phyloP scores from a whole-genome alignment of 73 alveolate species.

The Durusdinium trenchii region DNA sequence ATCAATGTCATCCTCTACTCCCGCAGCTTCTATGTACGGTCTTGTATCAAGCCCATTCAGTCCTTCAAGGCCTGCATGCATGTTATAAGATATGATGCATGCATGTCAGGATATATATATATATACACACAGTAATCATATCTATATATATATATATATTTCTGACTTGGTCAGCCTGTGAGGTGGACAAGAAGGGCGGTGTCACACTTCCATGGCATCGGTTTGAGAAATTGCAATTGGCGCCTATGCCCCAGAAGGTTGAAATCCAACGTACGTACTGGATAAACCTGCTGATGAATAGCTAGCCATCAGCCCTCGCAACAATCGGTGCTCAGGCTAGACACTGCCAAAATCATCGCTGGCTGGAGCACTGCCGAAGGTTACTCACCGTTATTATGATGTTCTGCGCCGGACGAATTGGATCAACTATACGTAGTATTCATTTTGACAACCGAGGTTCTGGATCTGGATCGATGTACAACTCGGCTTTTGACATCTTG shows the following conservation, averaged over 20 bases:
- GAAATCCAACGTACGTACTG: background rate
- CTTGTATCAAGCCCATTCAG: background rate
- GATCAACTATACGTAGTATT: background rate
- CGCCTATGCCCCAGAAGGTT: background rate
- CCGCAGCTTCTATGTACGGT: background rate
- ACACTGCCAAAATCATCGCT: background rate
- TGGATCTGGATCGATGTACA: too few species aligned
- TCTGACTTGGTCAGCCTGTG: background rate
- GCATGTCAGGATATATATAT: too few species aligned
- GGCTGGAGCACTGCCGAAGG: background rate
- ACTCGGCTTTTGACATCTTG: too few species aligned
- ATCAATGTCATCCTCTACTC: background rate
- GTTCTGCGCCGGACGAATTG: background rate
- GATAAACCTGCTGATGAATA: background rate
- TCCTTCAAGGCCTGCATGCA: background rate
- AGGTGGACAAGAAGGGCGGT: background rate
- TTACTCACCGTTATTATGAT: background rate
- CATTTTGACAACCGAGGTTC: too few species aligned
- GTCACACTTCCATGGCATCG: background rate
- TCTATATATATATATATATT: too few species aligned
- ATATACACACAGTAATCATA: background rate
- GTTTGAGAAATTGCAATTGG: background rate
- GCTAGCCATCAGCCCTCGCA: background rate
- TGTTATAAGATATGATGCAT: background rate
- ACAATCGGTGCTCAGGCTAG: too few species aligned